These are phyloP conservation scores for Sarocladium strictum DNA, from an alignment of 2,329 filamentous ascomycete genomes.

Conservation along the genomic window DNA sequence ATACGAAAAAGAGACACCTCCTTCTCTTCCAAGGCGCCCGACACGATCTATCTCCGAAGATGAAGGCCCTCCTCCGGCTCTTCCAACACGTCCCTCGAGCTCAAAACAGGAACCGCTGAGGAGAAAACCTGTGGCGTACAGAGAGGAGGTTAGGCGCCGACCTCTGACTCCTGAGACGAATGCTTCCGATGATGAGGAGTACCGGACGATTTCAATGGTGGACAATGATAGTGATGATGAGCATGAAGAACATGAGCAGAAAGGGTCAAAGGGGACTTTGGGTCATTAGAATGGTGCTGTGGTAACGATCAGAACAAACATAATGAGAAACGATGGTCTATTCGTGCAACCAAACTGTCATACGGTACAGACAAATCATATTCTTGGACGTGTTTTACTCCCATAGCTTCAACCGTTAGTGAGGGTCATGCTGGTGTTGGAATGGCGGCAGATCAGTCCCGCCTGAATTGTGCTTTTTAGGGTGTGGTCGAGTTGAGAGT, in stretches of 20 bases:
- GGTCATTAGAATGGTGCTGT: too few species aligned
- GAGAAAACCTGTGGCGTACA: constrained; percentile 4
- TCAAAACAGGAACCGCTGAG: not conserved
- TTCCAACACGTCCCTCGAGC: not conserved
- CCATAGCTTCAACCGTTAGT: too few species aligned
- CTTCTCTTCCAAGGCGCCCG: not conserved
- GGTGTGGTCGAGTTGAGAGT: too few species aligned
- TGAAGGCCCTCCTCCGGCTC: not conserved
- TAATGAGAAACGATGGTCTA: not conserved
- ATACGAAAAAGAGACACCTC: not conserved
- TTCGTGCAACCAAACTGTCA: too few species aligned
- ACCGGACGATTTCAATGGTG: constrained; percentile 30
- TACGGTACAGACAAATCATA: too few species aligned
- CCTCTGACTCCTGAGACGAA: constrained; percentile 21
- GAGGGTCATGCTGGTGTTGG: too few species aligned
- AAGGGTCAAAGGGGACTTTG: not conserved
- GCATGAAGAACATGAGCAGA: not conserved
- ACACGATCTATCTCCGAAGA: not conserved
- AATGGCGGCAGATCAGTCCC: too few species aligned
- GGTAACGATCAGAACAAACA: not conserved
- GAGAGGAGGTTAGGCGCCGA: constrained; percentile 11
- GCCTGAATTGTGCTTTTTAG: too few species aligned
- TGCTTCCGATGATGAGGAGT: constrained; percentile 28
- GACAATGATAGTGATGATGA: constrained; percentile 28
- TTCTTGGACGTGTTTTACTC: too few species aligned